phyloP scores from a whole-genome alignment of 2,329 filamentous ascomycete species.

The Fusarium sororula region DNA sequence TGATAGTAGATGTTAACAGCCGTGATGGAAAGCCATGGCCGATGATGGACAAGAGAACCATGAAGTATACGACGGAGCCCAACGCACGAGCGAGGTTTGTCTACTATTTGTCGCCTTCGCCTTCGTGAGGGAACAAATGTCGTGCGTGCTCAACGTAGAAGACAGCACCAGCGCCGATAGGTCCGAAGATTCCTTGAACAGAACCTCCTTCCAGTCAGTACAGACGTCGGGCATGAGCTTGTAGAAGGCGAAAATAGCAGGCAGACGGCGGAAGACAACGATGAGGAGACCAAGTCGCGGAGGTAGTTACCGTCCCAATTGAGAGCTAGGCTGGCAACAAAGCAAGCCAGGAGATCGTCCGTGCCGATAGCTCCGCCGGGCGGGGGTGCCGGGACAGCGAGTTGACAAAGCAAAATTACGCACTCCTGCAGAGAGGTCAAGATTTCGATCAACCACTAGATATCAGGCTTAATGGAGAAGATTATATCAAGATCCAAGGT shows the following conservation, averaged over 20 bases:
- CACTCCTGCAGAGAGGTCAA: no score
- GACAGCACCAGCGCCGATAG: constrained; percentile 78
- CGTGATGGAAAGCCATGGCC: constrained; percentile 54
- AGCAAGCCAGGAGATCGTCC: constrained; percentile 69
- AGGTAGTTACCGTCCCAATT: constrained; percentile 70
- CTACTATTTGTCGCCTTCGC: constrained; percentile 47
- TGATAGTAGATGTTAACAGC: constrained; percentile 28
- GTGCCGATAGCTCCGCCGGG: constrained; percentile 60
- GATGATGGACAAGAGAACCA: constrained; percentile 45
- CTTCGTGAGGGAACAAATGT: constrained; percentile 50
- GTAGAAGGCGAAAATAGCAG: constrained; percentile 62
- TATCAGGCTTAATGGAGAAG: no score
- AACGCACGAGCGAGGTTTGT: constrained; percentile 49
- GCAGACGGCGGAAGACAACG: constrained; percentile 65
- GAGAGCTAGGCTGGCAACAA: constrained; percentile 65
- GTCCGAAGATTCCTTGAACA: constrained; percentile 75
- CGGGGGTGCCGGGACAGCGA: no score
- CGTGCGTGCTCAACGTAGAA: constrained; percentile 71
- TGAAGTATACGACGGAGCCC: constrained; percentile 53
- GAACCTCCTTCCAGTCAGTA: constrained; percentile 63
- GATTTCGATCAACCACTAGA: no score
- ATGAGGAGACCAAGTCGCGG: constrained; percentile 55
- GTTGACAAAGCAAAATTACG: no score
- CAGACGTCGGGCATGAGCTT: constrained; percentile 62
- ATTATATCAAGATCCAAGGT: no score